Evolutionary conservation across 495 filamentous ascomycete species (phyloP), one percentile per base, ranked within the genome.

Genomic region (Daldinia loculata): DNA sequence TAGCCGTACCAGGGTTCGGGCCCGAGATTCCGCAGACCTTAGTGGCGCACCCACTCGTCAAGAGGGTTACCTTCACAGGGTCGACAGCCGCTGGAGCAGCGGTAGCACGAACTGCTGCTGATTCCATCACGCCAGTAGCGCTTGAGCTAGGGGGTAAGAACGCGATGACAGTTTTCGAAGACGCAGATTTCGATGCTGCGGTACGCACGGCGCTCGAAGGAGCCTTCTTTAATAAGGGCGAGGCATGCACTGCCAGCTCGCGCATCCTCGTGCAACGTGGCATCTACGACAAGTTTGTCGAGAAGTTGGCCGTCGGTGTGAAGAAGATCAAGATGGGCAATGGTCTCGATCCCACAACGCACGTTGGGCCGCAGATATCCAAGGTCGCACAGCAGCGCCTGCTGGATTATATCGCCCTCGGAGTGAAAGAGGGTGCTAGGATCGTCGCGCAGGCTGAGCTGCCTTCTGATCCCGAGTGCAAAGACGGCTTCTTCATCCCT

Each of bases 51-150:
- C 81, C 83, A 6, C 80, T 85, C 7, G 85, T 92, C 3, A 86
- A 86, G 72, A 91, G 91, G 72, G 85, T 92, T 39, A 89, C 88
- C 6, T 92, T 92, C 77, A 92, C 90, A 4, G 90, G 90, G 27
- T 58, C 59, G n/a, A 63, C 66, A 12, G 66, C 59, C 11, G 60
- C 52, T 24, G 60, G 66, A 14, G 45, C 52, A 7, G 53, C 45
- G 6, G 55, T 69, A 9, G 66, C 66, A 32, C 53, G 45, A 14
- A 41, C 60, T 24, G 59, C 66, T 22, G 55, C 58, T 17, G 32
- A 63, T 8, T 30, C 41, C 6, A 58, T 68, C 51, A 68, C 39
- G 30, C 58, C 66, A n/a, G 66, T 62, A 30, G 58, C 43, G 12
- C 52, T 68, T 15, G 66, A 68, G 38, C 58, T 63, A 24, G 58